Evolutionary conservation across 257 asterid genomes (phyloP).

Genomic region (Solanum commersonii): DNA sequence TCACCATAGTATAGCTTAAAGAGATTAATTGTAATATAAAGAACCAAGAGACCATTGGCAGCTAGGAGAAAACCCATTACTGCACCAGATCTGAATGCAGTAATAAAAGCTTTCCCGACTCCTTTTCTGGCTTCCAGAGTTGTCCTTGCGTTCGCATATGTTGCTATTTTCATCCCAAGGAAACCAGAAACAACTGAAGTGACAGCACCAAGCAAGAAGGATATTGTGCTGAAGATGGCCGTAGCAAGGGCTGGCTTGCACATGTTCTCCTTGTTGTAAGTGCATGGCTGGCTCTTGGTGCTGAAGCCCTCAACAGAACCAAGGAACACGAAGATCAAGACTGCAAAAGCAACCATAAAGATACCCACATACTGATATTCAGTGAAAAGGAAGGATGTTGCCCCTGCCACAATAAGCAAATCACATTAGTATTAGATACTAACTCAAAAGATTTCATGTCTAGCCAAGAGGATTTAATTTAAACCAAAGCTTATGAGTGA

Average conservation of each 20-base stretch:
- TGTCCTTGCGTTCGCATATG: background rate
- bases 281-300: conserved; percentile 28
- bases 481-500: background rate
- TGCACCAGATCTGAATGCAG: conserved; percentile 23
- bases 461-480: background rate
- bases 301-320: conserved; percentile 46
- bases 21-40: conserved; percentile 59
- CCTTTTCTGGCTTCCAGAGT: background rate
- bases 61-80: background rate
- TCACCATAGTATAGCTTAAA: conserved; percentile 80
- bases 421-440: background rate
- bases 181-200: background rate
- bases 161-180: background rate
- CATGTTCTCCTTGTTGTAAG: conserved; percentile 12
- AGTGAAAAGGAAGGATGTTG: conserved; percentile 75
- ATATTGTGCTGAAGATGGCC: background rate
- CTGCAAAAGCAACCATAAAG: background rate
- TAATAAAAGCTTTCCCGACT: conserved; percentile 28
- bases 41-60: conserved; percentile 61
- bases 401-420: conserved; percentile 38
- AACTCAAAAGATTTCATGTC: background rate
- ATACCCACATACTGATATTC: conserved; percentile 22
- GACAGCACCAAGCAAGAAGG: background rate
- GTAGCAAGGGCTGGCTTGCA: conserved; percentile 34
- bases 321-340: background rate